Evolutionary conservation across 257 asterid genomes (phyloP).

Genomic region (Jasminum sambac): DNA sequence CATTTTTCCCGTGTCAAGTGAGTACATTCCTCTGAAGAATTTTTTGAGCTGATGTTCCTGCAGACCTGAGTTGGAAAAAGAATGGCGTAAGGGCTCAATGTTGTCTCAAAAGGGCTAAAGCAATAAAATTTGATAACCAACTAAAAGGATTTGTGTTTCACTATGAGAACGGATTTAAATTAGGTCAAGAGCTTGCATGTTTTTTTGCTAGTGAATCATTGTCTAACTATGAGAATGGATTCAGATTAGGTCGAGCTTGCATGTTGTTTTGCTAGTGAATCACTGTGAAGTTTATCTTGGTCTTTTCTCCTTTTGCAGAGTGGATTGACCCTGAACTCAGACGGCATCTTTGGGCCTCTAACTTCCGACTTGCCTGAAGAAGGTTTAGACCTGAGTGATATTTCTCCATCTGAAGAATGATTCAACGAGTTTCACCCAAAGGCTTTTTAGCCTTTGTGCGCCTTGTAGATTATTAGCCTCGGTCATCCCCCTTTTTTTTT

Average conservation of each 20-base stretch:
- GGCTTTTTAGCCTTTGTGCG: not conserved
- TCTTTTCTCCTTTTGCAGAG: constrained; percentile 52
- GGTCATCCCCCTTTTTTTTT: too few relatives aligned
- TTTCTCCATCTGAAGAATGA: constrained; percentile 69
- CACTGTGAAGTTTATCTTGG: not conserved
- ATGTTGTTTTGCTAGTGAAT: not conserved
- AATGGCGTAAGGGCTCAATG: too few relatives aligned
- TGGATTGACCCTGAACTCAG: constrained; percentile 86
- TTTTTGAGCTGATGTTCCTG: not conserved
- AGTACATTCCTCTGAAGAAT: not conserved
- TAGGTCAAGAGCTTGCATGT: not conserved
- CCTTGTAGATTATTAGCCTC: not conserved
- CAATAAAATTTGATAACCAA: not conserved
- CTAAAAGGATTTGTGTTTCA: not conserved
- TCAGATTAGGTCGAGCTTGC: not conserved
- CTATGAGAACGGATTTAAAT: not conserved
- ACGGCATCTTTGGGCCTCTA: constrained; percentile 85
- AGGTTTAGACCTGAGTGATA: constrained; percentile 80
- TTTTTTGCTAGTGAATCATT: not conserved
- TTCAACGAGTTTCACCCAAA: not conserved
- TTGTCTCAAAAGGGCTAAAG: not conserved
- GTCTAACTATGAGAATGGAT: not conserved
- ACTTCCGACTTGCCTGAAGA: constrained; percentile 77
- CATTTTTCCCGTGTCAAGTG: not conserved
- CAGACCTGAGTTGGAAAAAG: not conserved